Evolutionary conservation across 1,139 yeast species (phyloP).

Genomic region (Taiozyma sp.): DNA sequence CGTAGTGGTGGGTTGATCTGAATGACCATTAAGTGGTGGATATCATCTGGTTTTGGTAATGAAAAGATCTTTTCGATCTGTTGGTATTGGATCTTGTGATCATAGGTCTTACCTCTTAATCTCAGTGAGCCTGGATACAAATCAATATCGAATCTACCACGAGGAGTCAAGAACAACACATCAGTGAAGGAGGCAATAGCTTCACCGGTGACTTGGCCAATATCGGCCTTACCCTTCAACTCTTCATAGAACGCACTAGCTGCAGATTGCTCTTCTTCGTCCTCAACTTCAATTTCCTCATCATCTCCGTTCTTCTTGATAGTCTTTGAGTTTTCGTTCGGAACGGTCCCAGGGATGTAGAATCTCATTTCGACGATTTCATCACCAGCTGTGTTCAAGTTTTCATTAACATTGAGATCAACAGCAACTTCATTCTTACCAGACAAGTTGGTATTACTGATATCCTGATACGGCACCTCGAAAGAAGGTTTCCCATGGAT

Average conservation of each 20-base stretch:
- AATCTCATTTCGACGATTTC: constrained; percentile 93
- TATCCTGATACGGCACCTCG: constrained; percentile 80
- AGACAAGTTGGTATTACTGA: constrained; percentile 85
- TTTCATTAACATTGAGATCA: constrained; percentile 67
- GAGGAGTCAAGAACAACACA: constrained; percentile 89
- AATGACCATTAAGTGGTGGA: constrained; percentile 80
- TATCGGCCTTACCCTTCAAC: constrained; percentile 90
- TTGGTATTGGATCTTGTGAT: constrained; percentile 88
- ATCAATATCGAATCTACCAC: constrained; percentile 97
- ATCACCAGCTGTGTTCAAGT: constrained; percentile 72
- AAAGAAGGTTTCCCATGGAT: constrained; percentile 87
- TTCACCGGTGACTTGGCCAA: constrained; percentile 94
- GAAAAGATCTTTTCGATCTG: constrained; percentile 89
- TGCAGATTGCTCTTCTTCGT: constrained; percentile 50
- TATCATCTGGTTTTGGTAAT: constrained; percentile 90
- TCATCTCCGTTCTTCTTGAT: constrained; percentile 28
- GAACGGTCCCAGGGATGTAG: constrained; percentile 80
- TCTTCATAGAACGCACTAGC: constrained; percentile 89
- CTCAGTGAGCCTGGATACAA: constrained; percentile 87
- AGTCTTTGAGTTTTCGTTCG: constrained; percentile 24
- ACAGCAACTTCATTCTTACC: constrained; percentile 93
- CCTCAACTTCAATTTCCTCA: constrained; percentile 37
- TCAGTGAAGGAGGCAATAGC: constrained; percentile 95
- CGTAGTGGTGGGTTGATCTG: constrained; percentile 94
- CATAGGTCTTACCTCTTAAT: constrained; percentile 95